These are phyloP conservation scores for Infundibulicybe gibba DNA, from an alignment of 768 basidiomycete species.

Conservation along the genomic window DNA sequence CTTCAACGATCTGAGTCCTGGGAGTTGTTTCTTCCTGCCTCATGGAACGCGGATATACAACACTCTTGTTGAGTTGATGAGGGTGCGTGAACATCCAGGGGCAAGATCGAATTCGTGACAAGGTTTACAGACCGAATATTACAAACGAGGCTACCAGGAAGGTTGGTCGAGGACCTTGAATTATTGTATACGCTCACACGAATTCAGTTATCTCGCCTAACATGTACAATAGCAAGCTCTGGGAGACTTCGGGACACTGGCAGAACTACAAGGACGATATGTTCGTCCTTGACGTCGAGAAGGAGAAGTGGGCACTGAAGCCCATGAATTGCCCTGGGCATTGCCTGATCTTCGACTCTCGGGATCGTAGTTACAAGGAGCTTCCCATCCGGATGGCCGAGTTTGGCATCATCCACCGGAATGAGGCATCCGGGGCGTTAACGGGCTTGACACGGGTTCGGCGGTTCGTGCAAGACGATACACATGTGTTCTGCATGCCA, in stretches of 20 bases:
- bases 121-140: conserved; percentile 72
- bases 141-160: conserved; percentile 94
- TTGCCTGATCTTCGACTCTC: conserved; percentile 91
- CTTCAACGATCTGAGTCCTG: conserved; percentile 96
- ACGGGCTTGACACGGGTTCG: conserved; percentile 92
- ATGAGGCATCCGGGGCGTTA: conserved; percentile 93
- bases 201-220: conserved; percentile 90
- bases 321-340: conserved; percentile 99
- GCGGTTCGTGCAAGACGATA: conserved; percentile 96
- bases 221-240: conserved; percentile 94
- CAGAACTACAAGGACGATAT: conserved; percentile 98
- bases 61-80: conserved; percentile 84
- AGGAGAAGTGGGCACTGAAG: conserved; percentile 93
- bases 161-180: conserved; percentile 34
- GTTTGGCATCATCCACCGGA: conserved; percentile 95
- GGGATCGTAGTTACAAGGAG: conserved; percentile 93
- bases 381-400: conserved; percentile 97
- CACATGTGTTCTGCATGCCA: conserved; percentile 97
- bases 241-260: conserved; percentile 99
- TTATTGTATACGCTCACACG: neutral
- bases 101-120: neutral
- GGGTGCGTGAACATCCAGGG: conserved; percentile 45
- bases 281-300: conserved; percentile 93
- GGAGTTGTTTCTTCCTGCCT: conserved; percentile 94
- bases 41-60: conserved; percentile 98